Evolutionary conservation across 176 grass and related monocot species (phyloP).

Genomic region (Musa itinerans): DNA sequence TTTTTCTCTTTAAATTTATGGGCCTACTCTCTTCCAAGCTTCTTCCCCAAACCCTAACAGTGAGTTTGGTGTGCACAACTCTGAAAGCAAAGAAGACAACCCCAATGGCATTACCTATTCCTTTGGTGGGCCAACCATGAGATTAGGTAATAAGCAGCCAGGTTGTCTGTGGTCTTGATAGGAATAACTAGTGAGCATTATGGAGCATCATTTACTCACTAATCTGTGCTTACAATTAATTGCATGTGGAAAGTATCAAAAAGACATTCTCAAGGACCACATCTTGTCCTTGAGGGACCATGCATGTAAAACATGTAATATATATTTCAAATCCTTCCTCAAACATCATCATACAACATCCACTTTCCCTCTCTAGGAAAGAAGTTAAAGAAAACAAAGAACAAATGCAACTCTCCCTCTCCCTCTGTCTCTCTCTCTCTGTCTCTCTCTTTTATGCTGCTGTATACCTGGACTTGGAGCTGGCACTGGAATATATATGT

Average conservation of each 20-base stretch:
- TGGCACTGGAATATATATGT: conserved; percentile 14
- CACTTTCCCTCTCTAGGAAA: conserved; percentile 8
- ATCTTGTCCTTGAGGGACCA: not conserved
- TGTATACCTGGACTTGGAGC: not conserved
- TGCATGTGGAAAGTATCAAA: not conserved
- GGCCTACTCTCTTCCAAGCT: too few species aligned
- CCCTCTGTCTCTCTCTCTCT: conserved; percentile 2
- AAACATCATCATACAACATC: conserved; percentile 17
- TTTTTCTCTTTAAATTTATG: too few species aligned
- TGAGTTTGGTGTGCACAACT: not conserved
- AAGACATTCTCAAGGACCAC: not conserved
- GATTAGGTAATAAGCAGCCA: not conserved
- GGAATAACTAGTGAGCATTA: not conserved
- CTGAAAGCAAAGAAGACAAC: not conserved
- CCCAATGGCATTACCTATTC: not conserved
- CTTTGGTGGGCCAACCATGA: not conserved
- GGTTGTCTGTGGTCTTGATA: not conserved
- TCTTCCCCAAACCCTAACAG: not conserved
- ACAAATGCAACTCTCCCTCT: conserved; percentile 5
- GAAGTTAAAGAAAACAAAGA: conserved; percentile 9
- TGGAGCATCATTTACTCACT: not conserved
- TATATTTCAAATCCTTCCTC: conserved; percentile 11
- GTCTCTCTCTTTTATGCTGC: conserved; percentile 4
- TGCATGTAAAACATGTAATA: not conserved
- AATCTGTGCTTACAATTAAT: not conserved